Evolutionary conservation across 208 protist genomes (phyloP).

Genomic region (Angomonas desouzai): DNA sequence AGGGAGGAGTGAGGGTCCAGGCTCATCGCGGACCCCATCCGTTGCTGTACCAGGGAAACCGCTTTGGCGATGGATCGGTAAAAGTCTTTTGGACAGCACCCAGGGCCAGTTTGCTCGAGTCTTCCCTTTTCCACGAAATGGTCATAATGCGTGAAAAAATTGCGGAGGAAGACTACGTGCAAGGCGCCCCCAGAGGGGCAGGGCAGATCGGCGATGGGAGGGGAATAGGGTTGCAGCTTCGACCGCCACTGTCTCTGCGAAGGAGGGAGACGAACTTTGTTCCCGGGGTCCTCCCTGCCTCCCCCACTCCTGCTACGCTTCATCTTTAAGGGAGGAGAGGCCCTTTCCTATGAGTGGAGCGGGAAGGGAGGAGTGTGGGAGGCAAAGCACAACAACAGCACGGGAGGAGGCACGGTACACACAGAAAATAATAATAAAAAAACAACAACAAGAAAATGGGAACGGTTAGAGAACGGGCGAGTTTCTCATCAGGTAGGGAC

Average conservation of each 20-base stretch:
- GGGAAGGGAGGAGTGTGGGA: neutral
- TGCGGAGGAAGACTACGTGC: neutral
- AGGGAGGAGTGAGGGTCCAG: neutral
- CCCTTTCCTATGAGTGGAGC: too few species aligned
- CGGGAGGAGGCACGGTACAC: too few species aligned
- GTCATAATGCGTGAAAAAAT: neutral
- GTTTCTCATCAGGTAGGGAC: constrained; percentile 18
- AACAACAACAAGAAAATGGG: neutral
- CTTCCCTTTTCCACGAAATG: neutral
- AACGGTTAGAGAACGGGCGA: constrained; percentile 22
- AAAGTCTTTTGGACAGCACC: neutral
- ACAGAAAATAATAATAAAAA: too few species aligned
- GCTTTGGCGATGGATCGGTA: neutral
- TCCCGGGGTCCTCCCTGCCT: neutral
- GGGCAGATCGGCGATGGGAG: neutral
- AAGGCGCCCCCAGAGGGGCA: neutral
- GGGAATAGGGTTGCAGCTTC: neutral
- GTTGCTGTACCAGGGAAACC: neutral
- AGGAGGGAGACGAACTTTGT: too few species aligned
- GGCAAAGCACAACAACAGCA: neutral
- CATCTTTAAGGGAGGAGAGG: too few species aligned
- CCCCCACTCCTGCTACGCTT: too few species aligned
- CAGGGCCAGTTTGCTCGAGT: neutral
- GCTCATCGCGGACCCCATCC: neutral
- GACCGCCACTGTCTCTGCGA: neutral